phyloP scores from a whole-genome alignment of 306 rosid genomes.

The Pyrus betulifolia region DNA sequence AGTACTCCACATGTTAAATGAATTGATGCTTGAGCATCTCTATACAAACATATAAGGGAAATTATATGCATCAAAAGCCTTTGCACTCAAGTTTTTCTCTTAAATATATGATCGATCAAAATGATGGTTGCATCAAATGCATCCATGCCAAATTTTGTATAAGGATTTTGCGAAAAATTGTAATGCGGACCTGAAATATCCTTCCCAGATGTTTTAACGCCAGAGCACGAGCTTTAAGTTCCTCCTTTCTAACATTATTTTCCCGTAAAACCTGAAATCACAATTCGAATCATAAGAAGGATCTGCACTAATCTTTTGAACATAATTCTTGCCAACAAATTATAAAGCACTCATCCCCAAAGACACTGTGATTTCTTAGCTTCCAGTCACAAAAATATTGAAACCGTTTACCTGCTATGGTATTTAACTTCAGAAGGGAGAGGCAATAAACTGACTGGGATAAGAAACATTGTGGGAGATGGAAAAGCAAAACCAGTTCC shows the following conservation, averaged over 20 bases:
- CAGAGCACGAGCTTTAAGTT: conserved; percentile 68
- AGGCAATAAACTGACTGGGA: background rate
- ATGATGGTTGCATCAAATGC: background rate
- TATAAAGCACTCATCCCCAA: background rate
- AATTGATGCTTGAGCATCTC: background rate
- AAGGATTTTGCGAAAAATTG: background rate
- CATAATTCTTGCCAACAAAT: background rate
- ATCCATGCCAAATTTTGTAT: too few species aligned
- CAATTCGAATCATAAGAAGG: conserved; percentile 1
- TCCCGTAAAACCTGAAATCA: conserved; percentile 70
- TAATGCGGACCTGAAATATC: conserved; percentile 53
- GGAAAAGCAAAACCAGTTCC: background rate
- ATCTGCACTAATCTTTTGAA: background rate
- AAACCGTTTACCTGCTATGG: background rate
- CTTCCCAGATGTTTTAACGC: conserved; percentile 82
- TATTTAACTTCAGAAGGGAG: background rate
- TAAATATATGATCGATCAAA: background rate
- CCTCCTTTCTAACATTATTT: conserved; percentile 59
- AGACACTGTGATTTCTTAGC: background rate
- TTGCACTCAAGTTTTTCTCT: background rate
- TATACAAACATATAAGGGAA: background rate
- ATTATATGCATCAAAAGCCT: background rate
- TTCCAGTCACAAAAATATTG: background rate
- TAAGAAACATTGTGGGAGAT: background rate
- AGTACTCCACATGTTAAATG: too few species aligned